Evolutionary conservation across 1,284 basidiomycete genomes (phyloP).

Genomic region (Schizopora paradoxa): DNA sequence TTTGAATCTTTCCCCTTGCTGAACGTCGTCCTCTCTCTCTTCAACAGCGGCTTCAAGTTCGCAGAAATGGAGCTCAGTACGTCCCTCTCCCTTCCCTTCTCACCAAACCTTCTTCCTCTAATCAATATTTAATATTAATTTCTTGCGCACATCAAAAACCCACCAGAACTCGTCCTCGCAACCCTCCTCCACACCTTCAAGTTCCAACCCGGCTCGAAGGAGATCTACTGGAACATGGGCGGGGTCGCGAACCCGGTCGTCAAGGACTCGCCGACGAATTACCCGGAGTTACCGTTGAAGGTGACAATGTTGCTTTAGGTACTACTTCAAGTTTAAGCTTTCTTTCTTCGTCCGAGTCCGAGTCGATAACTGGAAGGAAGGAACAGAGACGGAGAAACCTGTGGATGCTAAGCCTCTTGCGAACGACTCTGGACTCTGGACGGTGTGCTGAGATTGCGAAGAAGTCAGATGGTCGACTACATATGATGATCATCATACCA

Average conservation of each 20-base stretch:
- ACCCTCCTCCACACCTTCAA: conserved; percentile 11
- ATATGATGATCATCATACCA: too few relatives aligned
- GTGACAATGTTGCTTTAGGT: conserved; percentile 2
- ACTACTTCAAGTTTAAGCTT: too few relatives aligned
- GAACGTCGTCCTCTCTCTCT: not conserved
- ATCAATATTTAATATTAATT: not conserved
- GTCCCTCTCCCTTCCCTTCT: not conserved
- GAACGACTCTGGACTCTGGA: too few relatives aligned
- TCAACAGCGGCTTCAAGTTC: conserved; percentile 17
- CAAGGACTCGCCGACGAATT: conserved; percentile 5
- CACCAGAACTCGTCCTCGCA: conserved; percentile 9
- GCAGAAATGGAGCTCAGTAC: conserved; percentile 16
- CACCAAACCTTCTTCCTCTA: not conserved
- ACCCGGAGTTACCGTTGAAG: conserved; percentile 10
- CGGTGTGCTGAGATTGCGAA: too few relatives aligned
- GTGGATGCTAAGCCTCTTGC: too few relatives aligned
- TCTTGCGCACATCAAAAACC: not conserved
- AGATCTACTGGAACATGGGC: conserved; percentile 17
- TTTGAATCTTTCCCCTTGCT: not conserved
- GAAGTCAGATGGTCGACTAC: too few relatives aligned
- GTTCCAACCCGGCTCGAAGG: conserved; percentile 10
- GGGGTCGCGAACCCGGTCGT: conserved; percentile 10
- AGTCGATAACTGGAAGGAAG: too few relatives aligned
- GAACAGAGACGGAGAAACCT: too few relatives aligned
- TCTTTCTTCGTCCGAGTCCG: too few relatives aligned